Evolutionary conservation across 495 filamentous ascomycete genomes (phyloP), one percentile per base, ranked within the genome.

Genomic region (Penicillium canescens): DNA sequence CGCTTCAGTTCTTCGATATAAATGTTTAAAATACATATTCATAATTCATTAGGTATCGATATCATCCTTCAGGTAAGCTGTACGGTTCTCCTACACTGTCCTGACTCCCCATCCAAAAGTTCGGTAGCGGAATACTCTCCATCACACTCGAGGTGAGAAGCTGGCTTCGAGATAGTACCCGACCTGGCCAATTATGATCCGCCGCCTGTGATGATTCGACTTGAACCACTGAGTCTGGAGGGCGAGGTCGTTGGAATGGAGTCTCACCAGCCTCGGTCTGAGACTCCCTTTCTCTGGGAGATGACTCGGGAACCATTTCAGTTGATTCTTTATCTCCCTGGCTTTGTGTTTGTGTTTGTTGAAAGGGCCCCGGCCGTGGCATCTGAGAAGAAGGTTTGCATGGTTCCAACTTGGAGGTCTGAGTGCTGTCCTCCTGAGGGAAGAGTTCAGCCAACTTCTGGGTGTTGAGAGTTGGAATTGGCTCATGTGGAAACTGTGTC

Each of bases 61-160:
- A 37, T 58, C 23, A 60, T 39, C 34, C 45, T 41, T 67, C 63
- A 24, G 61, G 65, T 33, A 62, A 42, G 48, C 59, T 69, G 55
- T 76, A 76, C n/a, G 73, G 71, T 43, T 73, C 71, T 23, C 70
- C 73, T 31, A 76, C 65, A 57, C 71, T 77, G 39, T 77, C 75
- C 55, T 78, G 72, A 56, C 72, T 78, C 12, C 64, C 60, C 63
- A 68, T 62, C 64, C 70, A 71, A 20, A 75, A 73, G 3, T 62
- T 57, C 1, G 75, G 75, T 12, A 75, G 31, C 2, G 75, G 72
- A 18, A 78, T 56, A 52, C 75, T 78, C 41, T 78, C 75, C 75
- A 78, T 77, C 5, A 78, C 65, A 46, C 73, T 77, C 7, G 74
- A 75, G 2, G 73, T 72, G 12, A 78, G 60, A 42, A 76, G 60